phyloP scores from a whole-genome alignment of 2,329 filamentous ascomycete genomes.

The Xylaria hypoxylon region DNA sequence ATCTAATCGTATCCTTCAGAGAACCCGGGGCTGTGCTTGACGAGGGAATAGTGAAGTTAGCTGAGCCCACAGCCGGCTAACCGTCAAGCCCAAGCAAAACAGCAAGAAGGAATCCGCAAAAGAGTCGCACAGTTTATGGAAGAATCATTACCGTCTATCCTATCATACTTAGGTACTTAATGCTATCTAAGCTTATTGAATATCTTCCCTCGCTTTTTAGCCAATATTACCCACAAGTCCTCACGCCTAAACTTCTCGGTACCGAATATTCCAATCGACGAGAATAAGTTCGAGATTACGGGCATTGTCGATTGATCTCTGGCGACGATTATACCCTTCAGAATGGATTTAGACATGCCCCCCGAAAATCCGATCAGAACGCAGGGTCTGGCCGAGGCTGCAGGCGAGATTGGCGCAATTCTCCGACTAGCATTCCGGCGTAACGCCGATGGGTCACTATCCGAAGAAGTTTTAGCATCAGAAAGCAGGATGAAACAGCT shows the following conservation, averaged over 20 bases:
- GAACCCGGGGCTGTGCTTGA: slow-evolving; percentile 31
- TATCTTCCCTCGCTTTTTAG: slow-evolving; percentile 45
- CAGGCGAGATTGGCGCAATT: slow-evolving; percentile 45
- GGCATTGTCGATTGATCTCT: slow-evolving; percentile 51
- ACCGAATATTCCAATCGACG: slow-evolving; percentile 49
- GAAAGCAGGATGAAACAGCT: slow-evolving; percentile 18
- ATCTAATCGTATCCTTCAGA: slow-evolving; percentile 35
- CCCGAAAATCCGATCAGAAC: slow-evolving; percentile 44
- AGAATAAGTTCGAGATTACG: slow-evolving; percentile 43
- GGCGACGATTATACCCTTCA: slow-evolving; percentile 43
- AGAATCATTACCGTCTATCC: slow-evolving; percentile 15
- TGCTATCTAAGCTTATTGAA: slow-evolving; percentile 22
- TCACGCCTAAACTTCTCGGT: slow-evolving; percentile 49
- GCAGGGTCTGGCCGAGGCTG: slow-evolving; percentile 41
- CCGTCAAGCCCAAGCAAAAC: slow-evolving; percentile 3
- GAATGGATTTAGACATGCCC: slow-evolving; percentile 38
- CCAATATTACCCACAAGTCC: slow-evolving; percentile 47
- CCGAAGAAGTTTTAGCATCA: slow-evolving; percentile 19
- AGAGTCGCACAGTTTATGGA: slow-evolving; percentile 35
- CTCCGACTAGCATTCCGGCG: slow-evolving; percentile 46
- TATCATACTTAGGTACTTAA: background rate
- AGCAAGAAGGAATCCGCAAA: slow-evolving; percentile 34
- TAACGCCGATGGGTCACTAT: slow-evolving; percentile 43
- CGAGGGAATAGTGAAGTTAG: slow-evolving; percentile 42
- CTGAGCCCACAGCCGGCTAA: slow-evolving; percentile 35